A percentile compares a stretch with the other conserved stretches of the same genome.
phyloP scores from a whole-genome alignment of 495 filamentous ascomycete genomes.

The Jackrogersella multiformis region DNA sequence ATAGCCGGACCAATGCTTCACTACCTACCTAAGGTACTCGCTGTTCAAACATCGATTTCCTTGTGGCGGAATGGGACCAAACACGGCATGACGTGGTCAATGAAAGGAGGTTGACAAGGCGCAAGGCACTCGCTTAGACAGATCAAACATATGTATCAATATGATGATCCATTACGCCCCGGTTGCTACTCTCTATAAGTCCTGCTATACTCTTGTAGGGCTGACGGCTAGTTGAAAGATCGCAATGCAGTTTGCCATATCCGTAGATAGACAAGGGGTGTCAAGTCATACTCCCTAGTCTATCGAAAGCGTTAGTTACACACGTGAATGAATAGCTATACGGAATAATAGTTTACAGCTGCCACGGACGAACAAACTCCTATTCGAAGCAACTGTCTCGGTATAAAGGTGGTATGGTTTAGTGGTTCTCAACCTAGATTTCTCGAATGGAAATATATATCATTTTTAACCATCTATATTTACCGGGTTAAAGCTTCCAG shows the following conservation, averaged over 20 bases:
- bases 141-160: conserved; percentile 9
- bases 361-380: no score
- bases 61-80: conserved; percentile 5
- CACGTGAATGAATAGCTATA: background rate
- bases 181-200: background rate
- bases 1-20: background rate
- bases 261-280: background rate
- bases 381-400: no score
- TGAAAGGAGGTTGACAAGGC: background rate
- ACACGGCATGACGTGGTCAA: conserved; percentile 36
- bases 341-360: no score
- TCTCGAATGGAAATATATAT: no score
- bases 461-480: no score
- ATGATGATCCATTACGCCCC: background rate
- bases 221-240: conserved; percentile 20
- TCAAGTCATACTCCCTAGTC: background rate
- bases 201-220: conserved; percentile 2
- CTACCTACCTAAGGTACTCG: no score
- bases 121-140: background rate
- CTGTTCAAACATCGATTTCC: conserved; percentile 8
- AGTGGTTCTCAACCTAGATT: no score
- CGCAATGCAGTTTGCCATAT: background rate
- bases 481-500: no score
- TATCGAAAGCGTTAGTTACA: background rate
- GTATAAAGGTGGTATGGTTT: no score